Evolutionary conservation across 192 early-diverging fungal species (phyloP).

Genomic region (Geranomyces variabilis): DNA sequence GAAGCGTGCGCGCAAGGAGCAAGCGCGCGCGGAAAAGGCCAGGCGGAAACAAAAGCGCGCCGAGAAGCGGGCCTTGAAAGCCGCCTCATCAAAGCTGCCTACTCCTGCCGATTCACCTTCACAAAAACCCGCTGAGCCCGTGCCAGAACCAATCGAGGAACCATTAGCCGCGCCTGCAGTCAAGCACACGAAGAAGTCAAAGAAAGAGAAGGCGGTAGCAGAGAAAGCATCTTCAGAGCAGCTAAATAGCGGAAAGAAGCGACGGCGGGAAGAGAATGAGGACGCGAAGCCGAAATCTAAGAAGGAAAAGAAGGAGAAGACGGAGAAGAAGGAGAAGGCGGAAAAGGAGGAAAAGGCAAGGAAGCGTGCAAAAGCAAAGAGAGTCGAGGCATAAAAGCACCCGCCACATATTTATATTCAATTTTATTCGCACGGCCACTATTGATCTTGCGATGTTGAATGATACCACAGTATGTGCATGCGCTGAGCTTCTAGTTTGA

Average conservation of each 20-base stretch:
- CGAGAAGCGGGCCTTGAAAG: neutral
- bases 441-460: too few species aligned
- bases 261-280: constrained; percentile 32
- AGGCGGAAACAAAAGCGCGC: constrained; percentile 13
- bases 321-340: constrained; percentile 26
- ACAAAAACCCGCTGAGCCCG: neutral
- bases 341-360: neutral
- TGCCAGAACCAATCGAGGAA: constrained; percentile 17
- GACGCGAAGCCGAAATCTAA: constrained; percentile 43
- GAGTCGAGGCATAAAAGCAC: too few species aligned
- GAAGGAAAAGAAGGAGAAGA: constrained; percentile 51
- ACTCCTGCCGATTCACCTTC: constrained; percentile 2
- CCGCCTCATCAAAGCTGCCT: neutral
- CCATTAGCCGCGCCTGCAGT: neutral
- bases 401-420: too few species aligned
- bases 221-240: constrained; percentile 10
- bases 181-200: constrained; percentile 29
- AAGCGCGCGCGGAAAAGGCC: constrained; percentile 40
- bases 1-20: constrained; percentile 19
- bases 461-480: too few species aligned
- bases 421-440: too few species aligned
- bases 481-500: too few species aligned
- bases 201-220: constrained; percentile 15
- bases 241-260: constrained; percentile 29
- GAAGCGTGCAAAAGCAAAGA: too few species aligned